These are phyloP conservation scores for Aspergillus sojae DNA, from an alignment of 2,329 filamentous ascomycete species.

Conservation along the genomic window DNA sequence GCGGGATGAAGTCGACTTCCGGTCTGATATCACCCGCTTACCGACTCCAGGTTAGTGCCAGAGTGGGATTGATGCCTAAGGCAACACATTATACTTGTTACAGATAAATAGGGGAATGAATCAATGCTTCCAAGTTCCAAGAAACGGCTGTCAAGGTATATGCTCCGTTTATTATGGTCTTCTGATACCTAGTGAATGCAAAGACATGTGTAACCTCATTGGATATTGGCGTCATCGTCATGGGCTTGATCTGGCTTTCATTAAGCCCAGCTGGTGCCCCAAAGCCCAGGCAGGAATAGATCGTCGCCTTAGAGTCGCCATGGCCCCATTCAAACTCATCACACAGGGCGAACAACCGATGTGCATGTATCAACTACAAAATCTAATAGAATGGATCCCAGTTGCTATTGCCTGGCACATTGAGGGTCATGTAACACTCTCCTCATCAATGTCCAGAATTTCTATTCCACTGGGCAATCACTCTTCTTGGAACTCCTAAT, in stretches of 20 bases:
- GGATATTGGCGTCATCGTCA: neutral
- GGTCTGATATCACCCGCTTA: constrained; percentile 28
- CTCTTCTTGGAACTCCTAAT: neutral
- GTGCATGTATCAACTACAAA: neutral
- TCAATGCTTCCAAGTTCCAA: neutral
- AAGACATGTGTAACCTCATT: neutral
- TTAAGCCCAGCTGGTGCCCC: neutral
- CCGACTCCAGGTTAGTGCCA: constrained; percentile 11
- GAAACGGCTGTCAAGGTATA: neutral
- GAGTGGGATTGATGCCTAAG: constrained; percentile 16
- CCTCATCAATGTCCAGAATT: neutral
- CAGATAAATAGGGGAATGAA: neutral
- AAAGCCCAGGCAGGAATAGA: constrained; percentile 11
- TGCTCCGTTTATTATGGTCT: neutral
- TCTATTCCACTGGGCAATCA: neutral
- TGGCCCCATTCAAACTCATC: neutral
- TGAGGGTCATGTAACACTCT: neutral
- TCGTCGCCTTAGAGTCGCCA: constrained; percentile 7
- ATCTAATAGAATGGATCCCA: neutral
- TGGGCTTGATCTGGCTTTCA: neutral
- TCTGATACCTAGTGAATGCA: neutral
- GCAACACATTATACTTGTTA: neutral
- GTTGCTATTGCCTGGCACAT: neutral
- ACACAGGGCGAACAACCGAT: neutral
- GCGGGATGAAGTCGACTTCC: constrained; percentile 28